These are phyloP conservation scores for Pisolithus albus DNA, from an alignment of 768 basidiomycete species.

Conservation along the genomic window DNA sequence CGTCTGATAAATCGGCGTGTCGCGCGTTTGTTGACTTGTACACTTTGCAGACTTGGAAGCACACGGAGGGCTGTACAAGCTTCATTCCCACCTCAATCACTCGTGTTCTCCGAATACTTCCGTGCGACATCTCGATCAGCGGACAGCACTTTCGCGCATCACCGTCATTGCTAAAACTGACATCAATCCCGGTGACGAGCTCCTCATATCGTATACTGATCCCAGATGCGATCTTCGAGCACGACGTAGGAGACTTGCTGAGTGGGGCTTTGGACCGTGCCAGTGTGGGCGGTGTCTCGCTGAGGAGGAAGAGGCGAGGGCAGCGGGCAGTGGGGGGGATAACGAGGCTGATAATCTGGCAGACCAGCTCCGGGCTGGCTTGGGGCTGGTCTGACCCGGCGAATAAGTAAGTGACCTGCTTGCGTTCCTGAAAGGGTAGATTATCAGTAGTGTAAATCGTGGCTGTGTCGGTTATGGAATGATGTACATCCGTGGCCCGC, in stretches of 20 bases:
- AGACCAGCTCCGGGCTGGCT: constrained; percentile 54
- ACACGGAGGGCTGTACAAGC: constrained; percentile 78
- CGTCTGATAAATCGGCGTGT: constrained; percentile 22
- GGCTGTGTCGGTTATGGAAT: too few relatives aligned
- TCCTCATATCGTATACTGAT: constrained; percentile 74
- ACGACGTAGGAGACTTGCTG: constrained; percentile 48
- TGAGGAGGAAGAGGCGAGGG: constrained; percentile 39
- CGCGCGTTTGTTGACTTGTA: constrained; percentile 1
- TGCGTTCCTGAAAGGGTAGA: too few relatives aligned
- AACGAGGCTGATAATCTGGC: constrained; percentile 40
- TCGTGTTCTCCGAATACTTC: constrained; percentile 75
- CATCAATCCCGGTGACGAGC: constrained; percentile 67
- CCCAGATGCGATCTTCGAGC: constrained; percentile 34
- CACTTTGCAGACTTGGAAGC: constrained; percentile 60
- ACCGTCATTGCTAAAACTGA: constrained; percentile 60
- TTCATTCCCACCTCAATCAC: constrained; percentile 88
- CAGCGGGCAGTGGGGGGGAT: constrained; percentile 2
- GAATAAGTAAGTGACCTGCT: not conserved
- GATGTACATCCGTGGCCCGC: too few relatives aligned
- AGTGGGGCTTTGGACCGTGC: constrained; percentile 75
- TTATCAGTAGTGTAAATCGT: too few relatives aligned
- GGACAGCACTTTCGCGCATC: constrained; percentile 65
- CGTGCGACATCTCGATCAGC: constrained; percentile 68
- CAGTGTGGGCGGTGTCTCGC: constrained; percentile 57
- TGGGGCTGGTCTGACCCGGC: constrained; percentile 41